These are phyloP conservation scores for Globisporangium sylvaticum DNA, from an alignment of 352 stramenopile genomes.

Conservation along the genomic window DNA sequence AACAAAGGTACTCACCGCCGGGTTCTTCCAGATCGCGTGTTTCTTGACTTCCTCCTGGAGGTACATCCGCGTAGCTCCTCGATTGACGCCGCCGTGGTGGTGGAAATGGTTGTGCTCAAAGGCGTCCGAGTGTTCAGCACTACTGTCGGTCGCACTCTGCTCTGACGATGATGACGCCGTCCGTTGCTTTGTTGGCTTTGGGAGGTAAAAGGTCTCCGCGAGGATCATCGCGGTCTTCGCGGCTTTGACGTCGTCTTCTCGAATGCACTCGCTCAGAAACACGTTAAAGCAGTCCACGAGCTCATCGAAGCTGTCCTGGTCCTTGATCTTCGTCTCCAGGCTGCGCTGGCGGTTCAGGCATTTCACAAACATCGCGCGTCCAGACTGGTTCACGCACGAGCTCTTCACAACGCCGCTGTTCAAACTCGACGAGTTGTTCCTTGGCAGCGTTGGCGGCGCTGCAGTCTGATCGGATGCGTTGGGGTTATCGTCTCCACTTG, in stretches of 20 bases:
- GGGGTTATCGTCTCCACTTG: neutral
- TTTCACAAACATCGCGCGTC: slow-evolving; percentile 73
- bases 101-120: slow-evolving; percentile 2
- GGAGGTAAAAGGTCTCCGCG: slow-evolving; percentile 75
- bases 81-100: slow-evolving; percentile 14
- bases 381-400: slow-evolving; percentile 24
- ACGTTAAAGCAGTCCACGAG: slow-evolving; percentile 65
- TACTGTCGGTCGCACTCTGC: neutral
- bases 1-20: slow-evolving; percentile 50
- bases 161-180: slow-evolving; percentile 11
- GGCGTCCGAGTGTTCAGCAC: neutral
- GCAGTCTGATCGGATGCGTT: neutral
- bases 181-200: slow-evolving; percentile 8
- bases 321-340: slow-evolving; percentile 68
- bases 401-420: slow-evolving; percentile 20
- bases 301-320: slow-evolving; percentile 49
- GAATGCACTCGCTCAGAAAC: slow-evolving; percentile 73
- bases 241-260: slow-evolving; percentile 76
- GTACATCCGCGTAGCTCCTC: slow-evolving; percentile 62
- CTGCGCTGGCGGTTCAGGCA: slow-evolving; percentile 81
- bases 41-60: slow-evolving; percentile 83
- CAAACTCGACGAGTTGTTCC: neutral
- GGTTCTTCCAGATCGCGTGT: slow-evolving; percentile 82
- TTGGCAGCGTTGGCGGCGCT: neutral
- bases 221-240: slow-evolving; percentile 88